phyloP scores from a whole-genome alignment of 768 basidiomycete genomes.

The Harrya chromipes region DNA sequence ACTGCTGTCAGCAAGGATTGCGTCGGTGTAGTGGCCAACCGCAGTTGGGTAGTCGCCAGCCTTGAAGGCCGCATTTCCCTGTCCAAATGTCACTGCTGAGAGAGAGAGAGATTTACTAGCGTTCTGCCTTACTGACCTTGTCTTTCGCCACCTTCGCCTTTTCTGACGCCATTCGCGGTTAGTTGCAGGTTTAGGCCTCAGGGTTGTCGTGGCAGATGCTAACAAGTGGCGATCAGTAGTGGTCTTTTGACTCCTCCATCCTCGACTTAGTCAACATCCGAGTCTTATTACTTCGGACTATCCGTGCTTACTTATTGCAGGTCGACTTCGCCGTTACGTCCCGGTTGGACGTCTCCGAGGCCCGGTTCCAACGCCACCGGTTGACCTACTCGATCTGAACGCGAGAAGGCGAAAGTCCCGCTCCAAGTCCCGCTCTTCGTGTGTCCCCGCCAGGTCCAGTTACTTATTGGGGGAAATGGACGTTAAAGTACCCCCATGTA shows the following conservation, averaged over 20 bases:
- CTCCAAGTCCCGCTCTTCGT: constrained; percentile 1
- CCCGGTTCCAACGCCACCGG: background rate
- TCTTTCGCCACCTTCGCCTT: constrained; percentile 35
- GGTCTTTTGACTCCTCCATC: too few species aligned
- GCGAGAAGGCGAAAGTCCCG: background rate
- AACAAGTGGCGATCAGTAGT: too few species aligned
- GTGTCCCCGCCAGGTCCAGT: background rate
- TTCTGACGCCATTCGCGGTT: constrained; percentile 33
- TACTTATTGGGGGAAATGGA: constrained; percentile 3
- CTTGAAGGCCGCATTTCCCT: constrained; percentile 92
- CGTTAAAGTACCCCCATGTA: constrained; percentile 24
- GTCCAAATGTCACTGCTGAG: background rate
- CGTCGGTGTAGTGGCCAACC: constrained; percentile 83
- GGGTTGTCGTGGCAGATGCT: too few species aligned
- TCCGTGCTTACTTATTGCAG: too few species aligned
- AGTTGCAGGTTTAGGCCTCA: background rate
- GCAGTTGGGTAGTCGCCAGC: constrained; percentile 72
- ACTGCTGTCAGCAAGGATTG: constrained; percentile 63
- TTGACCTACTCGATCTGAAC: constrained; percentile 2
- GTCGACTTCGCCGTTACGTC: background rate
- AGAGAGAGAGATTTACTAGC: background rate
- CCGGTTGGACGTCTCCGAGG: background rate
- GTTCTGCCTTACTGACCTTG: constrained; percentile 14
- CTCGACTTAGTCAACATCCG: too few species aligned
- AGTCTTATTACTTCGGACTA: too few species aligned